Conservation (phyloP, 2,329 filamentous ascomycete species). For the Cryphonectria japonica region DNA sequence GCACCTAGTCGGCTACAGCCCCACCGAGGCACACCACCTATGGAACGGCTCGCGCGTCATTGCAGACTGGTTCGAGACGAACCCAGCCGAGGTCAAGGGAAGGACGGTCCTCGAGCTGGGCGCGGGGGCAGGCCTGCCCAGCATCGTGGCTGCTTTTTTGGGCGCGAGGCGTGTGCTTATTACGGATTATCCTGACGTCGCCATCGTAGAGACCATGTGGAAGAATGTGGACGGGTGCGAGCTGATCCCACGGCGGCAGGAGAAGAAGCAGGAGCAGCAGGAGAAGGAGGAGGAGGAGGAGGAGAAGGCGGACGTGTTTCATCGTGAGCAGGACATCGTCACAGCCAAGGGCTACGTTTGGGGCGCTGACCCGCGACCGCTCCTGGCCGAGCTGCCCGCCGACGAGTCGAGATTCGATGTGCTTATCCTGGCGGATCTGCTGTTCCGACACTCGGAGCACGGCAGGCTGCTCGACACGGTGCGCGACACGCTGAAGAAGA, state of each 20-base stretch:
- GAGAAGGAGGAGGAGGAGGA: not conserved
- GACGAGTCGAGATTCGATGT: conserved; percentile 67
- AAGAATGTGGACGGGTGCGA: conserved; percentile 70
- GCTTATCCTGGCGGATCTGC: conserved; percentile 82
- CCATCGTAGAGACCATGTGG: conserved; percentile 79
- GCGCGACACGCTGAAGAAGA: conserved; percentile 63
- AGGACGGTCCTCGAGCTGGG: conserved; percentile 86
- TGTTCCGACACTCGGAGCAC: conserved; percentile 92
- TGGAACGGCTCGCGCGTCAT: conserved; percentile 89
- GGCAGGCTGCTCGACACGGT: conserved; percentile 75
- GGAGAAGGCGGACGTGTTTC: conserved; percentile 37
- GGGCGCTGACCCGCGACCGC: conserved; percentile 66
- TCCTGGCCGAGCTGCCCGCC: conserved; percentile 60
- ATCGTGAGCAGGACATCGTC: conserved; percentile 43
- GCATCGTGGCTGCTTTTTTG: conserved; percentile 73
- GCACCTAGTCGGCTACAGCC: conserved; percentile 83
- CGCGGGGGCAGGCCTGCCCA: conserved; percentile 83
- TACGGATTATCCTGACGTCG: conserved; percentile 86
- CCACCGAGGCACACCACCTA: conserved; percentile 85
- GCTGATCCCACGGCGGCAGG: conserved; percentile 39
- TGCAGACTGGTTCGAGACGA: conserved; percentile 75
- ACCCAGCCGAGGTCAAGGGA: conserved; percentile 63
- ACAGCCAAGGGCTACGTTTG: conserved; percentile 78
- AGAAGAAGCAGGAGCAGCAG: conserved; percentile 18
- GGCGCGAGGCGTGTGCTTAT: conserved; percentile 75